phyloP scores from a whole-genome alignment of 2,329 filamentous ascomycete genomes.

The Ophiocordyceps camponoti-rufipedis region DNA sequence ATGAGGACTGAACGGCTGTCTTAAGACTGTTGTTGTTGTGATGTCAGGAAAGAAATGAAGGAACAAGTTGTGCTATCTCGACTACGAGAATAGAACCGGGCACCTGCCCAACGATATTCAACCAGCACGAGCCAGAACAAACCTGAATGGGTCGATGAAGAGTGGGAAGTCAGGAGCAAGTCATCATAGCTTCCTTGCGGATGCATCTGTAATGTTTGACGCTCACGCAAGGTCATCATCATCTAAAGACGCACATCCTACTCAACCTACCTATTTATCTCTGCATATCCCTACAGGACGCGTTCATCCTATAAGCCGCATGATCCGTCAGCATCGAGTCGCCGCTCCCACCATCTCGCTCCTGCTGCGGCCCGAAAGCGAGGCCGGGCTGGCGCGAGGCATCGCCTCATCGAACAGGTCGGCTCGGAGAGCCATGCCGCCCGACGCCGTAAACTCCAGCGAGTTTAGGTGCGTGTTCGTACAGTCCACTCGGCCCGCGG shows the following conservation, averaged over 20 bases:
- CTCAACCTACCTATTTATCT: neutral
- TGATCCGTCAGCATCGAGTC: neutral
- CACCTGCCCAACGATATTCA: too few relatives aligned
- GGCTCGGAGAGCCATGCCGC: slow-evolving; percentile 1
- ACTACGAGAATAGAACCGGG: too few relatives aligned
- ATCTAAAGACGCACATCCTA: too few relatives aligned
- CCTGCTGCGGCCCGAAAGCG: neutral
- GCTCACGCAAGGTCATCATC: neutral
- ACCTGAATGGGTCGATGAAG: neutral
- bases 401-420: slow-evolving; percentile 6
- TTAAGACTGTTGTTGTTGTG: neutral
- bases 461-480: slow-evolving; percentile 11
- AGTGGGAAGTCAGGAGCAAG: neutral
- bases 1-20: neutral
- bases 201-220: neutral
- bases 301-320: neutral
- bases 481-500: neutral
- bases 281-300: neutral
- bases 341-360: neutral
- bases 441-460: neutral
- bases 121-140: neutral
- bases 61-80: too few relatives aligned
- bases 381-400: neutral
- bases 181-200: neutral
- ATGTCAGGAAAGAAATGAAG: too few relatives aligned